Percentiles rank a stretch among this genome's conserved stretches.
phyloP scores from a whole-genome alignment of 306 rosid species.

The Cucurbita argyrosperma region DNA sequence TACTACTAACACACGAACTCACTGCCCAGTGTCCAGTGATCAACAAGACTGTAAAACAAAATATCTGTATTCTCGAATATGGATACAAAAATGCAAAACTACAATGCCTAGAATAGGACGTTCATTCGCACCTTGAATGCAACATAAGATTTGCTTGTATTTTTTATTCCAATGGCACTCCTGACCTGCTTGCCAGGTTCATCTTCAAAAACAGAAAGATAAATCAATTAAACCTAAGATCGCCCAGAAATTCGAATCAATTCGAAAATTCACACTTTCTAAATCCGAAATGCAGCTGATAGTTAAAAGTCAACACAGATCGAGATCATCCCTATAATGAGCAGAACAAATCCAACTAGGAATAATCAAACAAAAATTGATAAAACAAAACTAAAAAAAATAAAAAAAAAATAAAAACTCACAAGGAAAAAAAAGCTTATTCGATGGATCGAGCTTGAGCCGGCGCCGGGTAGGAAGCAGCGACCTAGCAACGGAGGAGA shows the following conservation, averaged over 20 bases:
- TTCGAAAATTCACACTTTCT: background rate
- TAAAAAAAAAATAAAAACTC: constrained; percentile 2
- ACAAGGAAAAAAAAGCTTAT: constrained; percentile 93
- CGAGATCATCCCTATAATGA: background rate
- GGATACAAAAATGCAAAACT: background rate
- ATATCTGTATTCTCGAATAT: background rate
- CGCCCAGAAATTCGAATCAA: background rate
- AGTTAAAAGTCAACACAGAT: background rate
- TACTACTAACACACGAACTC: background rate
- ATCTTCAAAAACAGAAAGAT: constrained; percentile 36
- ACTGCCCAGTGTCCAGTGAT: background rate
- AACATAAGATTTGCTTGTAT: constrained; percentile 74
- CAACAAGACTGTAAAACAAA: background rate
- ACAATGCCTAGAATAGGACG: background rate
- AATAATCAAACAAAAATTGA: background rate
- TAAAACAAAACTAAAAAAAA: background rate
- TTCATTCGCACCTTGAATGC: constrained; percentile 73
- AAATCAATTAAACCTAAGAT: background rate
- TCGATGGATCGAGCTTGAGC: constrained; percentile 91
- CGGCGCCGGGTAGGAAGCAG: constrained; percentile 87
- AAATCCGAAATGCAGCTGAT: background rate
- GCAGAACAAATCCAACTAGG: background rate
- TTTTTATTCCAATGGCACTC: constrained; percentile 89
- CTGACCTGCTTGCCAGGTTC: constrained; percentile 93
- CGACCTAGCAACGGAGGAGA: constrained; percentile 85